phyloP scores from a whole-genome alignment of 148 eudicot genomes.

The Spergularia marina region DNA sequence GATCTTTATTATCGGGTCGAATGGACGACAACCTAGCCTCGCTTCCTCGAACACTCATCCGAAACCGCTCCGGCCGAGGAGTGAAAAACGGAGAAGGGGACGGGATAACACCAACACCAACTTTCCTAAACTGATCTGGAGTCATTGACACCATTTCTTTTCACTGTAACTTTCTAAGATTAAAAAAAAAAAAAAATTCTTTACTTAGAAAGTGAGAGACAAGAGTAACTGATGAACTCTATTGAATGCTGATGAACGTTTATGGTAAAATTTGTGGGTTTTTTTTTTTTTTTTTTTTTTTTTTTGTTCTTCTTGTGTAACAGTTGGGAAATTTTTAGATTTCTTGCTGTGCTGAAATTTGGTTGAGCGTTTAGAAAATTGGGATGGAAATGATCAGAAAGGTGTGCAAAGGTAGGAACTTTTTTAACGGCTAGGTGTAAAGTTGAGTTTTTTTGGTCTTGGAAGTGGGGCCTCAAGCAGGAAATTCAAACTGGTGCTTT shows the following conservation, averaged over 20 bases:
- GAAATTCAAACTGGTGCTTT: conserved; percentile 10
- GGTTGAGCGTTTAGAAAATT: background rate
- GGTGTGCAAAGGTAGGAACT: background rate
- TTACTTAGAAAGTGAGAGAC: too few species aligned
- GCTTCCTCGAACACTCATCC: conserved; percentile 43
- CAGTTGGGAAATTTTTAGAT: background rate
- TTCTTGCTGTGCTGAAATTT: background rate
- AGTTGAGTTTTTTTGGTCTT: conserved; percentile 15
- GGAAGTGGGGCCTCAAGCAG: background rate
- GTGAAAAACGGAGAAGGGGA: conserved; percentile 75
- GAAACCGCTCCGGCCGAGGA: conserved; percentile 68
- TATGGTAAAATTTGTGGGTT: too few species aligned
- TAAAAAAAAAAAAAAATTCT: too few species aligned
- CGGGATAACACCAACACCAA: conserved; percentile 56
- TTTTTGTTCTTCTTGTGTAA: background rate
- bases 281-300: background rate
- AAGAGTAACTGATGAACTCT: too few species aligned
- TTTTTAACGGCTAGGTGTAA: conserved; percentile 33
- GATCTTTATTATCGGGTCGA: conserved; percentile 51
- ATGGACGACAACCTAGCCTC: conserved; percentile 37
- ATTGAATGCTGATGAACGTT: too few species aligned
- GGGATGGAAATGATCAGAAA: background rate
- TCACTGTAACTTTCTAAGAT: background rate
- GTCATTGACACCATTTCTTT: conserved; percentile 54
- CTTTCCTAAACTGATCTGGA: conserved; percentile 61